Base-by-base conservation (phyloP, 202 grass and related monocot species). In the Eragrostis tef region DNA sequence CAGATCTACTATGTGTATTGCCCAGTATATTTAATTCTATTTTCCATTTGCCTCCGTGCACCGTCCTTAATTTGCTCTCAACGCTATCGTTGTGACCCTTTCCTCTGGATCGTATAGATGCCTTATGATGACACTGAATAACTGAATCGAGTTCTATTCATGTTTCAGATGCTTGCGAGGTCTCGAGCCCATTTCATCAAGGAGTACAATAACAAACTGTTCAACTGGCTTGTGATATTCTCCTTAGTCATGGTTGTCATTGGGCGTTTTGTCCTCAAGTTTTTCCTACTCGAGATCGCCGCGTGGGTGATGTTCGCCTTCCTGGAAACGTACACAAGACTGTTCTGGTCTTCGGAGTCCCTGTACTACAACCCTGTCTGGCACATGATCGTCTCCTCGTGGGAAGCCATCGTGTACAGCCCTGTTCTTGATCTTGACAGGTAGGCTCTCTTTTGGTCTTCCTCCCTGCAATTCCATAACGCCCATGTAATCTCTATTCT, bases 391-490 rank as follows among this genome's bases (percentile, higher is more conserved):
- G 88, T 94, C 26, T 87, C 92, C 39, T 83, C 69, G 1, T 98
- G 95, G 95, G 95, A 98, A 67, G 88, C 90, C 34, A 85, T 98
- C 1, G 95, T 98, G 25, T 94, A 98, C 77, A 98, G 61, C 68
- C 85, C 95, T 69, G 21, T 98, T 80, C 95, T 98, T 85, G 95
- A 98, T 83, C 82, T 94, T 49, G 95, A 94, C 73, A 91, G 95
- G 95, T 84, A 80, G 46, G 81, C 9, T 68, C 19, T 27, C 50
- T 47, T 41, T 8, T 0, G 25, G 19, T 70, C 31, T 60, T 72
- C 21, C 19, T 65, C 34, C 27, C 6, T 73, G 0, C 14, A 61
- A 65, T 7, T 44, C 24, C 48, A 75, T 26, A 22, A 9, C 34
- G 11, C 7, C 20, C 22, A 45, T 67, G 16, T 36, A 31, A 57